Percentiles rank a stretch among this genome's conserved stretches.
Evolutionary conservation across 768 basidiomycete genomes (phyloP).

Genomic region (Suillus plorans): DNA sequence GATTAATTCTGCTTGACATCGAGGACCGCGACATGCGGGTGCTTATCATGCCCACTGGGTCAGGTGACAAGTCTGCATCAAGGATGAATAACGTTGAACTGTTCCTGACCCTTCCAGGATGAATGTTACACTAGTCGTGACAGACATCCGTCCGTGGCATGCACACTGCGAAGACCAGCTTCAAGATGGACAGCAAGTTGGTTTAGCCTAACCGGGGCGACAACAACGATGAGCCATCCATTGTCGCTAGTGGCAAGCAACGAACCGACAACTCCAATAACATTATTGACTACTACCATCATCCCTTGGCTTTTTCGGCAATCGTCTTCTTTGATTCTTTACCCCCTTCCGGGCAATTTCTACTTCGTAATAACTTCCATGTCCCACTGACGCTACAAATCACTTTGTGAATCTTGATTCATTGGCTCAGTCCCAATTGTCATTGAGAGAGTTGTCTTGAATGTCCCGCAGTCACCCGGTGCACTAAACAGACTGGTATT

Average conservation of each 20-base stretch:
- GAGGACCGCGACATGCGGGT: conserved; percentile 31
- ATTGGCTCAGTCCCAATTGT: too few species aligned
- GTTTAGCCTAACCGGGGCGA: background rate
- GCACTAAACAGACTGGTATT: too few species aligned
- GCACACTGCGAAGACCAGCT: conserved; percentile 31
- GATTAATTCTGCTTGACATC: conserved; percentile 22
- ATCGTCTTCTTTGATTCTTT: background rate
- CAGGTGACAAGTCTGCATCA: conserved; percentile 13
- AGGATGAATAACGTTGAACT: background rate
- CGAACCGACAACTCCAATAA: background rate
- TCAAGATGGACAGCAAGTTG: conserved; percentile 8
- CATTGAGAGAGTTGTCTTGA: too few species aligned
- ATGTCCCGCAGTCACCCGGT: too few species aligned
- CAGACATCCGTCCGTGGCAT: conserved; percentile 16
- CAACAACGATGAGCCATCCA: background rate
- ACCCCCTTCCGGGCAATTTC: too few species aligned
- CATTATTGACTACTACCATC: background rate
- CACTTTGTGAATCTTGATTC: too few species aligned
- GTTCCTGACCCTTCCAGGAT: conserved; percentile 8
- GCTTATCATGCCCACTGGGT: conserved; percentile 24
- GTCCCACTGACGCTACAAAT: too few species aligned
- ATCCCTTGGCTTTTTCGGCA: conserved; percentile 1
- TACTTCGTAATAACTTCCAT: too few species aligned
- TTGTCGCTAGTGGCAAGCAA: conserved; percentile 1
- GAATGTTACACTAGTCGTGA: conserved; percentile 25